Evolutionary conservation across 176 grass and related monocot genomes (phyloP).

Genomic region (Saccharum officinarum): DNA sequence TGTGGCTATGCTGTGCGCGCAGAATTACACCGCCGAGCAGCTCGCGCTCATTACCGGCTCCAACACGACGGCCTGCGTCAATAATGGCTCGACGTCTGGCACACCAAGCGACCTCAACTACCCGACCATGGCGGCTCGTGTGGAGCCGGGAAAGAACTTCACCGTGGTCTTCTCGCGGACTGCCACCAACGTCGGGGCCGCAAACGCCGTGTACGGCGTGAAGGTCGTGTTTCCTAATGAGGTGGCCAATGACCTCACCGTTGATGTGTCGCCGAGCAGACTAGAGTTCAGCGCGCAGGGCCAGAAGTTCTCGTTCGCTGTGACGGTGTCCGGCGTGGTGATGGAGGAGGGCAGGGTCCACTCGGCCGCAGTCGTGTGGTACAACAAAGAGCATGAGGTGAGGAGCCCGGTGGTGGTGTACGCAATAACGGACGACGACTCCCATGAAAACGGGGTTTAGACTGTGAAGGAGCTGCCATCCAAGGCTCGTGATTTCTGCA

Average conservation of each 20-base stretch:
- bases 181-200: slow-evolving; percentile 40
- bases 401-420: slow-evolving; percentile 22
- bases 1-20: slow-evolving; percentile 32
- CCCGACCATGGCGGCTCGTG: slow-evolving; percentile 36
- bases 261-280: too few species aligned
- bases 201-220: neutral
- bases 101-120: slow-evolving; percentile 36
- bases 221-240: neutral
- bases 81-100: neutral
- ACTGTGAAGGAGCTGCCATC: too few species aligned
- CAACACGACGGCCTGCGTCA: neutral
- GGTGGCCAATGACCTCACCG: too few species aligned
- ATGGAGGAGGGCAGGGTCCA: neutral
- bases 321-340: neutral
- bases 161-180: slow-evolving; percentile 22
- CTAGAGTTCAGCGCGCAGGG: too few species aligned
- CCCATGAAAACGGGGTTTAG: too few species aligned
- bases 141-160: neutral
- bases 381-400: neutral
- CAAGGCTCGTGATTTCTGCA: too few species aligned
- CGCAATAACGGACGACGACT: neutral
- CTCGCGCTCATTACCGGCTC: slow-evolving; percentile 33
- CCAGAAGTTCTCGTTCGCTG: neutral
- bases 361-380: slow-evolving; percentile 7
- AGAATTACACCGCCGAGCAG: slow-evolving; percentile 32